Evolutionary conservation across 306 rosid species (phyloP).

Genomic region (Lathyrus aphaca): DNA sequence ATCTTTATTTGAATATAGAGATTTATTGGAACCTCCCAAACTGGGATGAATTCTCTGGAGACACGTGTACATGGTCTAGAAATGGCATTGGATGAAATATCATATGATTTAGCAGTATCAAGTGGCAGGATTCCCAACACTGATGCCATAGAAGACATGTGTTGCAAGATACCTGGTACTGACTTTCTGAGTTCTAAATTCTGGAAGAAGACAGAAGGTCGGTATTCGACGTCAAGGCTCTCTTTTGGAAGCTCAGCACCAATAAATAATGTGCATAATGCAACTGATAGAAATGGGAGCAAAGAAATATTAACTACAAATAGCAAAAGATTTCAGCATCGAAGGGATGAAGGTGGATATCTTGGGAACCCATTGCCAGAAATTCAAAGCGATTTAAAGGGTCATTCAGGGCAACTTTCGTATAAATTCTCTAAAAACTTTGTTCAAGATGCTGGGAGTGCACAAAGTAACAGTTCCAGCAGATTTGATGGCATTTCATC

Average conservation of each 20-base stretch:
- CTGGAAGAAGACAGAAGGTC: constrained; percentile 83
- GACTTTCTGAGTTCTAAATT: constrained; percentile 91
- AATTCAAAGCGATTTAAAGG: constrained; percentile 42
- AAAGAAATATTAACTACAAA: constrained; percentile 43
- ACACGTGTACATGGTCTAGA: constrained; percentile 90
- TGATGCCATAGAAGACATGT: constrained; percentile 64
- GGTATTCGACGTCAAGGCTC: constrained; percentile 61
- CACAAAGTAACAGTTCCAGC: constrained; percentile 48
- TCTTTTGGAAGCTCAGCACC: constrained; percentile 55
- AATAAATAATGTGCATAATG: constrained; percentile 42
- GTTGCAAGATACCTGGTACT: constrained; percentile 94
- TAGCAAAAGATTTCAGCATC: constrained; percentile 56
- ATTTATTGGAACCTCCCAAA: constrained; percentile 93
- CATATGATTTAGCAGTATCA: constrained; percentile 80
- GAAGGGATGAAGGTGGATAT: constrained; percentile 51
- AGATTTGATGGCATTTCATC: constrained; percentile 48
- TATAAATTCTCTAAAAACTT: constrained; percentile 44
- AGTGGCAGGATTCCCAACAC: constrained; percentile 59
- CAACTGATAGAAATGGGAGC: constrained; percentile 46
- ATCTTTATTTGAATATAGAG: constrained; percentile 55
- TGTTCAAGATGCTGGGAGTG: constrained; percentile 48
- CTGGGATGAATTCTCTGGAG: constrained; percentile 84
- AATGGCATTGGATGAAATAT: constrained; percentile 86
- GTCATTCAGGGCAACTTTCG: constrained; percentile 39
- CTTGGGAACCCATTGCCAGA: constrained; percentile 51